These are phyloP conservation scores for Psilocybe subaeruginosa DNA, from an alignment of 768 basidiomycete genomes.

Conservation along the genomic window DNA sequence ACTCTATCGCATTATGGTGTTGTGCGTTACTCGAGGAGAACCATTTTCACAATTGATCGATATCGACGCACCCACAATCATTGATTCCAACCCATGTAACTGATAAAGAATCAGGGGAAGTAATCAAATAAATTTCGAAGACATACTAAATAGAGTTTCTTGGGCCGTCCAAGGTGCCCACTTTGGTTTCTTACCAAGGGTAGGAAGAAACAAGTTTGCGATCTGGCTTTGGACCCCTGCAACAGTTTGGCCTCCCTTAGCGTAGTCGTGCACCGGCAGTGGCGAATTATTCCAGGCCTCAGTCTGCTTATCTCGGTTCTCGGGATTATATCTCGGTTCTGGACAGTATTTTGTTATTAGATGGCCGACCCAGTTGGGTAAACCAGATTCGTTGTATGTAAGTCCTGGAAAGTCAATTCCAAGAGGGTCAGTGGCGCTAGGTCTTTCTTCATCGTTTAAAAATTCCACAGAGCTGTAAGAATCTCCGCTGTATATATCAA, in stretches of 20 bases:
- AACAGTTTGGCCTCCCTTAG: constrained; percentile 53
- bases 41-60: constrained; percentile 11
- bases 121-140: background rate
- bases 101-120: constrained; percentile 22
- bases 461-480: constrained; percentile 55
- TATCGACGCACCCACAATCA: constrained; percentile 52
- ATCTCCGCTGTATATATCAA: constrained; percentile 51
- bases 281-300: constrained; percentile 33
- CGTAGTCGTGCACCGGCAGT: constrained; percentile 61
- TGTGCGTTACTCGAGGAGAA: constrained; percentile 20
- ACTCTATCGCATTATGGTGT: constrained; percentile 1
- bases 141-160: constrained; percentile 51
- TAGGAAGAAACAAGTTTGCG: constrained; percentile 37
- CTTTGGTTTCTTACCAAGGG: constrained; percentile 35
- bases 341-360: constrained; percentile 48
- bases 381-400: constrained; percentile 47
- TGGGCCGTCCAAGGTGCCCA: constrained; percentile 44
- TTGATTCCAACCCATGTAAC: constrained; percentile 74
- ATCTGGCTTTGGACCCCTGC: constrained; percentile 45
- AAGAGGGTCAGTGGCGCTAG: constrained; percentile 46
- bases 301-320: constrained; percentile 24
- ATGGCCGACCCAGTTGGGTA: constrained; percentile 68
- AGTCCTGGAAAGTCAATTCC: constrained; percentile 53
- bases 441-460: constrained; percentile 25
- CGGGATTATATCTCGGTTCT: constrained; percentile 31